Evolutionary conservation across 2,329 filamentous ascomycete genomes (phyloP).

Genomic region (Epichloe uncinata): DNA sequence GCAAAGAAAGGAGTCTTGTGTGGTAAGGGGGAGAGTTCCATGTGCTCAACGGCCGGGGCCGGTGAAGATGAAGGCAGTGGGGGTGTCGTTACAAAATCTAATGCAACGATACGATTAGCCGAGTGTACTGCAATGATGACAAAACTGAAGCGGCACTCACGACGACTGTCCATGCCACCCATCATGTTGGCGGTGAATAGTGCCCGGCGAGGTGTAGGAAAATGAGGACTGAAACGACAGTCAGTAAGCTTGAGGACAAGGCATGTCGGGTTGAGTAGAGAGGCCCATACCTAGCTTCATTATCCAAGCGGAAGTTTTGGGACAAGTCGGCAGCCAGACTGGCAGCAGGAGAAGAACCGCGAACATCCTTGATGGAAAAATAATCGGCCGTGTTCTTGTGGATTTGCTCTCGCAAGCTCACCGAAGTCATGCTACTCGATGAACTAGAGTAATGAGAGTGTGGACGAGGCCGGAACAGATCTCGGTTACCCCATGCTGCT

Average conservation of each 20-base stretch:
- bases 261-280: background rate
- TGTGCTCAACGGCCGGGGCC: conserved; percentile 55
- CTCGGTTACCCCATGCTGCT: conserved; percentile 44
- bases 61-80: conserved; percentile 76
- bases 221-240: conserved; percentile 21
- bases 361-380: conserved; percentile 65
- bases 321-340: conserved; percentile 89
- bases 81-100: conserved; percentile 70
- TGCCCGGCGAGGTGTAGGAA: conserved; percentile 28
- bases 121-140: background rate
- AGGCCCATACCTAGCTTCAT: conserved; percentile 55
- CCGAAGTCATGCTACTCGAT: conserved; percentile 46
- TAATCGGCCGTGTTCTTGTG: conserved; percentile 54
- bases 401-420: conserved; percentile 70
- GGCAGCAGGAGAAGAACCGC: conserved; percentile 79
- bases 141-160: conserved; percentile 9
- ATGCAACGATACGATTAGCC: conserved; percentile 7
- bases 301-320: conserved; percentile 93
- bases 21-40: conserved; percentile 89
- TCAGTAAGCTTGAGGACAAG: background rate
- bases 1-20: conserved; percentile 64
- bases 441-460: conserved; percentile 36
- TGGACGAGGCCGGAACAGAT: conserved; percentile 38
- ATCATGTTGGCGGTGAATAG: conserved; percentile 27
- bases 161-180: conserved; percentile 21